phyloP scores from a whole-genome alignment of 2,329 filamentous ascomycete genomes.

The Monosporascus sp. region DNA sequence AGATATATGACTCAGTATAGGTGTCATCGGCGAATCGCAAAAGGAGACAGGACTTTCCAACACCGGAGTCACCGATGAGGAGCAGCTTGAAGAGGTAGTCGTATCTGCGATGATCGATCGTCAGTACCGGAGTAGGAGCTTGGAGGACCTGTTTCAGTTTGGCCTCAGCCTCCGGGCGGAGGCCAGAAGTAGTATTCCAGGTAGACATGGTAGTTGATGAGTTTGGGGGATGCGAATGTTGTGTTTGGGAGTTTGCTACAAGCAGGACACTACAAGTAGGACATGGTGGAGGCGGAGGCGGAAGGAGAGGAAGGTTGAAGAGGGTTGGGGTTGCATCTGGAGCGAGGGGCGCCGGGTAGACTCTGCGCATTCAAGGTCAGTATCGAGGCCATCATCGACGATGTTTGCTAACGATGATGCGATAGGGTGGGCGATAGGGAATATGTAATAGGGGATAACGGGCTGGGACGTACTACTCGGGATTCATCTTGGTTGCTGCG shows the following conservation, averaged over 20 bases:
- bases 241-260: not conserved
- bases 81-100: constrained; percentile 99
- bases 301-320: constrained; percentile 5
- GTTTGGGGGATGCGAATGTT: not conserved
- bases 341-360: constrained; percentile 1
- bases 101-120: constrained; percentile 62
- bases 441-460: constrained; percentile 14
- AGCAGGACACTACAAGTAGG: not conserved
- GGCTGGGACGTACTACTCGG: constrained; percentile 71
- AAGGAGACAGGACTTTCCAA: constrained; percentile 98
- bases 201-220: not conserved
- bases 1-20: constrained; percentile 99
- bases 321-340: not conserved
- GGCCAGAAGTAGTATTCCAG: constrained; percentile 1
- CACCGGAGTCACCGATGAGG: constrained; percentile 99
- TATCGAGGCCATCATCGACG: not conserved
- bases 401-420: constrained; percentile 1
- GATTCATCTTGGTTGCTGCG: constrained; percentile 66
- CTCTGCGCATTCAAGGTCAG: constrained; percentile 2
- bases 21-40: constrained; percentile 98
- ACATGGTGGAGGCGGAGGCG: not conserved
- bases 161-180: constrained; percentile 14
- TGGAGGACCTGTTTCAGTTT: constrained; percentile 15
- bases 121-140: constrained; percentile 17
- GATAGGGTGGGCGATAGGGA: constrained; percentile 16